Evolutionary conservation across 176 grass and related monocot species (phyloP).

Genomic region (Urochloa ruziziensis): DNA sequence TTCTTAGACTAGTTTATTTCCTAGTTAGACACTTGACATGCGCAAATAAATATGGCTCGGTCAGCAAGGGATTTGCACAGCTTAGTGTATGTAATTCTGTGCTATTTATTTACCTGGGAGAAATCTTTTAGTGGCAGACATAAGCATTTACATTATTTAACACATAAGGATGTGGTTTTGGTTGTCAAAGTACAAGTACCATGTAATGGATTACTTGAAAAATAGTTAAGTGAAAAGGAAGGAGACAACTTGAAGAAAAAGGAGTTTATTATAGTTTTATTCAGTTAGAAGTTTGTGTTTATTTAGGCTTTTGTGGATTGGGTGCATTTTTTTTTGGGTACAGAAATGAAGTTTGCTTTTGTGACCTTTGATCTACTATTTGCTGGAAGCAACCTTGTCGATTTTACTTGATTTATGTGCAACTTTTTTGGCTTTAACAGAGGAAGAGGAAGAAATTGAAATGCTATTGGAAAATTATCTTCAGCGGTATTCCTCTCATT

Average conservation of each 20-base stretch:
- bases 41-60: neutral
- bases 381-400: slow-evolving; percentile 14
- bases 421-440: slow-evolving; percentile 46
- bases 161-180: neutral
- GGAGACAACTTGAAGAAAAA: neutral
- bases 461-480: slow-evolving; percentile 99
- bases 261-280: neutral
- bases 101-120: slow-evolving; percentile 11
- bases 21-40: neutral
- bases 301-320: neutral
- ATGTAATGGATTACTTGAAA: neutral
- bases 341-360: slow-evolving; percentile 1
- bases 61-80: slow-evolving; percentile 4
- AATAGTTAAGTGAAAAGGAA: neutral
- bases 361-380: neutral
- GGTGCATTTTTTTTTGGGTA: neutral
- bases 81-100: neutral
- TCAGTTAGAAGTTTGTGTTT: slow-evolving; percentile 23
- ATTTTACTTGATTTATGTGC: slow-evolving; percentile 30
- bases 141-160: neutral
- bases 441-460: slow-evolving; percentile 99
- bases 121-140: neutral
- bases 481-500: slow-evolving; percentile 60
- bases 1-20: neutral
- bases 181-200: neutral